Percentiles rank a stretch among this genome's conserved stretches.
Evolutionary conservation across 306 rosid genomes (phyloP).

Genomic region (Cucurbita moschata): DNA sequence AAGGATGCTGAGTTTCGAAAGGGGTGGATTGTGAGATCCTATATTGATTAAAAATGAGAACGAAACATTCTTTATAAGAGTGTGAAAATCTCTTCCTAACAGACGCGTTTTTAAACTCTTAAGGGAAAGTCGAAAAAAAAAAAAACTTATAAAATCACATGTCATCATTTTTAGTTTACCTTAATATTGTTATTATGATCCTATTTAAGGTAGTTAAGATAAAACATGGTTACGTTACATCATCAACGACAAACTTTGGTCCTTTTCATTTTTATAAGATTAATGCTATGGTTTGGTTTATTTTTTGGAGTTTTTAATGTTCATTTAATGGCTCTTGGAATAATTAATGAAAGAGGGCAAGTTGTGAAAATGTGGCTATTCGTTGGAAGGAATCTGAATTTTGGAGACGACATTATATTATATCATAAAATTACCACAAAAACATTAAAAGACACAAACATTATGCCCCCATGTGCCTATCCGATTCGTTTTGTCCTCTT

Average conservation of each 20-base stretch:
- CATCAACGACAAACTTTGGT: background rate
- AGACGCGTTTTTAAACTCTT: too few relatives aligned
- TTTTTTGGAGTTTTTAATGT: background rate
- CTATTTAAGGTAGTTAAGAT: too few relatives aligned
- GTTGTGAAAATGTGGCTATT: background rate
- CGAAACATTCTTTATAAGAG: too few relatives aligned
- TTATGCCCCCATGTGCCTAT: background rate
- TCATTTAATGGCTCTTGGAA: background rate
- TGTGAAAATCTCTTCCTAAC: too few relatives aligned
- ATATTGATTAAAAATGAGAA: rapidly evolving
- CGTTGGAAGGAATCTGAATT: background rate
- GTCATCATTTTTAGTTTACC: too few relatives aligned
- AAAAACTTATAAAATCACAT: too few relatives aligned
- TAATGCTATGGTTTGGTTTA: background rate
- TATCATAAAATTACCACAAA: background rate
- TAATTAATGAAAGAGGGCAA: background rate
- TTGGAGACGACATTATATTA: background rate
- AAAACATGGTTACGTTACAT: too few relatives aligned
- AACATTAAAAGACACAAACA: background rate
- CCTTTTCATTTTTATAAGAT: background rate
- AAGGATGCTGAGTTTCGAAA: too few relatives aligned
- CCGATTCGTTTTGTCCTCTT: background rate
- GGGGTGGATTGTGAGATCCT: too few relatives aligned
- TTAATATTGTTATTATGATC: too few relatives aligned
- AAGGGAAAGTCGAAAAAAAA: too few relatives aligned